Evolutionary conservation across 768 basidiomycete genomes (phyloP).

Genomic region (Podaxis sp.): DNA sequence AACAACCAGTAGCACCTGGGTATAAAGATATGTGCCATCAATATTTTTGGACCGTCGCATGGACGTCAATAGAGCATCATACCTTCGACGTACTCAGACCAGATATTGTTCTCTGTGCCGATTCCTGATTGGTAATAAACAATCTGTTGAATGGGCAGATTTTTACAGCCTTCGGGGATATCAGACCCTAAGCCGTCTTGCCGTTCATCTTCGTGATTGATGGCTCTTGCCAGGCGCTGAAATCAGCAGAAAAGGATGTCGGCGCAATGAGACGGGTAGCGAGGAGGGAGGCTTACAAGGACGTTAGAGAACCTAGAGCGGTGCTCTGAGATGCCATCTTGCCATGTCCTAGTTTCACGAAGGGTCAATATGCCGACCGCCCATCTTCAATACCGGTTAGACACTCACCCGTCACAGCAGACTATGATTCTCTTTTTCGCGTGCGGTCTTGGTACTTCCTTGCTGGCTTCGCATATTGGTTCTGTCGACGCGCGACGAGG

Average conservation of each 20-base stretch:
- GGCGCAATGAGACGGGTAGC: neutral
- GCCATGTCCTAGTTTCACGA: slow-evolving; percentile 55
- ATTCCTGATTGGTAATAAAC: slow-evolving; percentile 66
- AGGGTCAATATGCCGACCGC: neutral
- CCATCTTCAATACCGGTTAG: neutral
- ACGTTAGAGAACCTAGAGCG: slow-evolving; percentile 53
- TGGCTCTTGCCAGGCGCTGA: slow-evolving; percentile 51
- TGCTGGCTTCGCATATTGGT: slow-evolving; percentile 19
- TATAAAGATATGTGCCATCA: neutral
- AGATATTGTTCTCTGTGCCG: slow-evolving; percentile 50
- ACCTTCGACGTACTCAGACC: slow-evolving; percentile 62
- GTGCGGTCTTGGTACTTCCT: slow-evolving; percentile 14
- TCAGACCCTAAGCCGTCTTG: slow-evolving; percentile 16
- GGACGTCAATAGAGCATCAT: neutral
- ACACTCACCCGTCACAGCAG: slow-evolving; percentile 69
- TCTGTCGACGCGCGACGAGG: slow-evolving; percentile 30
- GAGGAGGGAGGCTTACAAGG: slow-evolving; percentile 33
- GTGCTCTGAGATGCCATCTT: slow-evolving; percentile 51
- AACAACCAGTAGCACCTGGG: slow-evolving; percentile 58
- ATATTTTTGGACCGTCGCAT: neutral
- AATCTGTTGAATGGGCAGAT: slow-evolving; percentile 45
- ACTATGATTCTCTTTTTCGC: slow-evolving; percentile 60
- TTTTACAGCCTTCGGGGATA: neutral
- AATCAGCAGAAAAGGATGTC: neutral
- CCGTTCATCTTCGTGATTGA: slow-evolving; percentile 46